Percentiles rank a stretch among this genome's conserved stretches.
These are phyloP conservation scores for Nicotiana undulata DNA, from an alignment of 257 asterid genomes.

Conservation along the genomic window DNA sequence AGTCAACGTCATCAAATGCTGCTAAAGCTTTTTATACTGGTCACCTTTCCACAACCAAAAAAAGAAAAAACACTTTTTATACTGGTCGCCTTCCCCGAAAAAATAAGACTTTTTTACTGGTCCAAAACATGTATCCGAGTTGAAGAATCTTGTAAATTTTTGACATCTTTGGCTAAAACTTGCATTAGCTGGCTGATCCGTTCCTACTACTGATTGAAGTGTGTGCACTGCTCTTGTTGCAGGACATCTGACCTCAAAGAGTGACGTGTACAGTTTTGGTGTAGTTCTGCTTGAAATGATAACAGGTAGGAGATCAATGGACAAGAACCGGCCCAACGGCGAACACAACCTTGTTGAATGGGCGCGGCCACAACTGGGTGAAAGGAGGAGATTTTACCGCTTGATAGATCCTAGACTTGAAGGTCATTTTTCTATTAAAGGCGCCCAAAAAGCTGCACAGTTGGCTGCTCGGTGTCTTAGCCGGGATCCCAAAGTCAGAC, in stretches of 20 bases:
- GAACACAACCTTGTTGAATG: constrained; percentile 95
- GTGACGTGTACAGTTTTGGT: constrained; percentile 90
- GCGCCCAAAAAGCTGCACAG: constrained; percentile 89
- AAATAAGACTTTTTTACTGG: background rate
- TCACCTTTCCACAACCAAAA: too few species aligned
- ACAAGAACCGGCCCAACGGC: constrained; percentile 81
- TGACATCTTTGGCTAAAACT: background rate
- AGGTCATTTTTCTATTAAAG: constrained; percentile 90
- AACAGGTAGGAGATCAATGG: constrained; percentile 94
- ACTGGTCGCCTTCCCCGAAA: too few species aligned
- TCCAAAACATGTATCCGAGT: background rate
- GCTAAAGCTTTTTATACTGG: too few species aligned
- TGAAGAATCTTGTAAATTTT: background rate
- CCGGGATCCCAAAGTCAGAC: constrained; percentile 78
- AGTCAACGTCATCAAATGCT: background rate
- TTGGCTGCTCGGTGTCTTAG: constrained; percentile 85
- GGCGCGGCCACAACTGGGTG: constrained; percentile 82
- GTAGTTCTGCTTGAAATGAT: constrained; percentile 90
- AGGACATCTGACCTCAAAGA: constrained; percentile 96
- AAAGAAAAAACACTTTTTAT: too few species aligned
- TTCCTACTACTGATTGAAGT: background rate
- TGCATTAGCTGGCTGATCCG: background rate
- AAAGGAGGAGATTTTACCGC: constrained; percentile 62
- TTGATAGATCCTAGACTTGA: constrained; percentile 89
- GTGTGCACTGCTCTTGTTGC: constrained; percentile 12